phyloP scores from a whole-genome alignment of 495 filamentous ascomycete genomes.

The Penicillium verhagenii region DNA sequence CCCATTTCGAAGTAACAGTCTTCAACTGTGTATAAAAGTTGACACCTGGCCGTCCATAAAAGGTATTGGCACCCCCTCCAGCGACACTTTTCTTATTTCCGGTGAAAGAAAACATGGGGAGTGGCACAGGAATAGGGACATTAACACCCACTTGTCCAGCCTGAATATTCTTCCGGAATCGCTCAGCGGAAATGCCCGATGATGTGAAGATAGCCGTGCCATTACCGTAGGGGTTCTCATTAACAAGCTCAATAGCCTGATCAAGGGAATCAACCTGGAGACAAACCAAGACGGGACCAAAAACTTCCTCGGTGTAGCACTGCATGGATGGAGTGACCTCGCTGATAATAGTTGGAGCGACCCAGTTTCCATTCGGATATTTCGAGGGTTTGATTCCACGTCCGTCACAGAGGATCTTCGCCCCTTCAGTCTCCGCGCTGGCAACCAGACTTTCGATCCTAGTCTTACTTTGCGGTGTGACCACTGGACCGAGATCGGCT shows the following conservation, averaged over 20 bases:
- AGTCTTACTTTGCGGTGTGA: constrained; percentile 73
- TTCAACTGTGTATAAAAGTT: constrained; percentile 93
- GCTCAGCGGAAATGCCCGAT: constrained; percentile 54
- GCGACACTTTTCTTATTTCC: constrained; percentile 93
- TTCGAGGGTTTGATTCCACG: constrained; percentile 47
- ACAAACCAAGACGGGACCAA: constrained; percentile 26
- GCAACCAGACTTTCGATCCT: constrained; percentile 78
- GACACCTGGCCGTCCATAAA: constrained; percentile 85
- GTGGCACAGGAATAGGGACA: constrained; percentile 75
- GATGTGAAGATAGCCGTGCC: constrained; percentile 64
- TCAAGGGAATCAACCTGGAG: constrained; percentile 74
- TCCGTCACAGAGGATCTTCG: constrained; percentile 82
- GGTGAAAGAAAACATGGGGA: constrained; percentile 93
- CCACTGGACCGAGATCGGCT: constrained; percentile 84
- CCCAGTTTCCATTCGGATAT: constrained; percentile 33
- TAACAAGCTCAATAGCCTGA: constrained; percentile 62
- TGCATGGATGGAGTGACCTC: constrained; percentile 13
- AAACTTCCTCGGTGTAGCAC: constrained; percentile 27
- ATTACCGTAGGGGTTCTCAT: constrained; percentile 65
- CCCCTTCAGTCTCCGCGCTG: constrained; percentile 79
- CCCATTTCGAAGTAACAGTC: constrained; percentile 66
- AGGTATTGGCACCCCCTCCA: constrained; percentile 84
- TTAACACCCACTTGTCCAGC: constrained; percentile 54
- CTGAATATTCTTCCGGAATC: constrained; percentile 59
- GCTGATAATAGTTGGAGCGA: constrained; percentile 22